phyloP scores from a whole-genome alignment of 352 stramenopile genomes.

The Pythium folliculosum region DNA sequence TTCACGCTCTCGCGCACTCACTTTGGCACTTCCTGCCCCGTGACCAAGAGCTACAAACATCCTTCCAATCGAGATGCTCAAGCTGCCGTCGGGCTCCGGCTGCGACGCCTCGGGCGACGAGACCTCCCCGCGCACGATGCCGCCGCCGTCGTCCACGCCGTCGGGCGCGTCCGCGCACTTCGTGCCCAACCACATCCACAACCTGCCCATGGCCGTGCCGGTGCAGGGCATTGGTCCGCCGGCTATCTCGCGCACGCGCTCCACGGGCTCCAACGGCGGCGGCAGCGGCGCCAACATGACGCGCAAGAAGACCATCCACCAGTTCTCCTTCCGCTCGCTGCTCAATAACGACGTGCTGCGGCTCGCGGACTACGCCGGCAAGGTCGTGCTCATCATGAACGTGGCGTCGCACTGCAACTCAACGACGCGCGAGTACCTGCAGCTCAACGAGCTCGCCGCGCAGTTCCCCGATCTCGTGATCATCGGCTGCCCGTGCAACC shows the following conservation, averaged over 20 bases:
- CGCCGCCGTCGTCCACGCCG: not conserved
- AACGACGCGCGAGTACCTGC: conserved; percentile 67
- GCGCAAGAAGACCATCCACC: conserved; percentile 65
- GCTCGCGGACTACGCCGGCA: conserved; percentile 65
- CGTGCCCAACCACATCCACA: conserved; percentile 42
- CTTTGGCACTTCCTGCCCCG: not conserved
- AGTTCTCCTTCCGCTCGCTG: conserved; percentile 78
- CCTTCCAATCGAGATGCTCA: conserved; percentile 29
- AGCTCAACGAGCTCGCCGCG: conserved; percentile 68
- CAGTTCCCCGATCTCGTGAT: conserved; percentile 70
- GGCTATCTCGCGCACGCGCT: conserved; percentile 28
- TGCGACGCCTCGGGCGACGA: conserved; percentile 35
- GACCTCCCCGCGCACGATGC: conserved; percentile 9
- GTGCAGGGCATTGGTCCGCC: conserved; percentile 31
- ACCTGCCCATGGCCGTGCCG: conserved; percentile 60
- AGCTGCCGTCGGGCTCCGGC: conserved; percentile 37
- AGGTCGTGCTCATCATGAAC: conserved; percentile 72
- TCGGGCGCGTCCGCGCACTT: conserved; percentile 21
- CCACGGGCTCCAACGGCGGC: conserved; percentile 32
- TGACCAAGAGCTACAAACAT: conserved; percentile 1
- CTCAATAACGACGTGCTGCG: conserved; percentile 59
- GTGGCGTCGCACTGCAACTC: conserved; percentile 84
- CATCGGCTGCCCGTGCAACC: conserved; percentile 78
- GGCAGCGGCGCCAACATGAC: conserved; percentile 2
- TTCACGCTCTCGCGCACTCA: not conserved